Percentiles rank a stretch among this genome's conserved stretches.
Evolutionary conservation across 805 yeast species (phyloP).

Genomic region (Teunomyces kruisii): DNA sequence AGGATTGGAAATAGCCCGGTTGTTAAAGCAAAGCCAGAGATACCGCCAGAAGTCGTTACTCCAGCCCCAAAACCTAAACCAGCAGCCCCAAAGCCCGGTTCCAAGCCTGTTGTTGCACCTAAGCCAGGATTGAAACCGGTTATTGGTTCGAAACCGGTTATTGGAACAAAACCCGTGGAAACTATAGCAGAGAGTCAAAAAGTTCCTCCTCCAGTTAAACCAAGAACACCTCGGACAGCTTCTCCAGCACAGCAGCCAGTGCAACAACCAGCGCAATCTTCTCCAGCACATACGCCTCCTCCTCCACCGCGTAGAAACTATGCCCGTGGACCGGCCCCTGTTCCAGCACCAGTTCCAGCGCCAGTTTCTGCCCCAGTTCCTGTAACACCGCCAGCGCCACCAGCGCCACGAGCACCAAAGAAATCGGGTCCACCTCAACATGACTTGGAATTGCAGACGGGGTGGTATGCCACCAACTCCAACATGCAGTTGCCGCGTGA

Average conservation of each 20-base stretch:
- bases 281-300: slow-evolving; percentile 21
- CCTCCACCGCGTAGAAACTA: slow-evolving; percentile 32
- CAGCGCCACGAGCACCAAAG: too few species aligned
- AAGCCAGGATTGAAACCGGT: not conserved
- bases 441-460: slow-evolving; percentile 42
- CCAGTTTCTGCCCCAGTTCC: slow-evolving; percentile 20
- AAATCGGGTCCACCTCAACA: slow-evolving; percentile 29
- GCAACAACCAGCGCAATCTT: too few species aligned
- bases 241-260: slow-evolving; percentile 8
- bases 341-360: slow-evolving; percentile 17
- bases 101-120: slow-evolving; percentile 2
- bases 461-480: slow-evolving; percentile 45
- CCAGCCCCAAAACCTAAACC: too few species aligned
- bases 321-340: not conserved
- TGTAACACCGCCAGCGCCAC: too few species aligned
- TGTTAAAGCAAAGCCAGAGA: slow-evolving; percentile 12
- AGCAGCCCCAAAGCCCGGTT: not conserved
- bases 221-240: slow-evolving; percentile 20
- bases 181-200: too few species aligned
- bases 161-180: slow-evolving; percentile 7
- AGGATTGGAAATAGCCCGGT: slow-evolving; percentile 8
- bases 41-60: not conserved
- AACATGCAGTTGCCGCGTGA: slow-evolving; percentile 35
- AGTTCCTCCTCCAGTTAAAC: slow-evolving; percentile 31
- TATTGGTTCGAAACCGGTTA: not conserved